A percentile compares a stretch with the other conserved stretches of the same genome.
phyloP scores from a whole-genome alignment of 257 asterid genomes.

The Leptodermis oblonga region DNA sequence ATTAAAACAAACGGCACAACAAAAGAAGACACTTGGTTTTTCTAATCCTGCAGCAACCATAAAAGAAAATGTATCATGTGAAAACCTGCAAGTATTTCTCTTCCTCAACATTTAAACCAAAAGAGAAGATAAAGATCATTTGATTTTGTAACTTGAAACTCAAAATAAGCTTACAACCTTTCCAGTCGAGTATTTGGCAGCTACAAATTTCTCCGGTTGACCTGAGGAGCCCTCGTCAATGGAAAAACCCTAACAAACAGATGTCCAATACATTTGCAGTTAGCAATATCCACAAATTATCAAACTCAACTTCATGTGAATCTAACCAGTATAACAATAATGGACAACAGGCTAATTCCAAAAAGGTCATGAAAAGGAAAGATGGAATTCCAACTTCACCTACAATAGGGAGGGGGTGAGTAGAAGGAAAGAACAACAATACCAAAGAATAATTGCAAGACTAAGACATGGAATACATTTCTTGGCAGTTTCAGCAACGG shows the following conservation, averaged over 20 bases:
- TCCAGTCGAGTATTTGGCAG: constrained; percentile 84
- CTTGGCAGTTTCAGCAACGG: neutral
- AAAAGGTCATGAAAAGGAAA: neutral
- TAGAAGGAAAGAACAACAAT: neutral
- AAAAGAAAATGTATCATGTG: constrained; percentile 27
- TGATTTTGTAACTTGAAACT: neutral
- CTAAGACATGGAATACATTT: neutral
- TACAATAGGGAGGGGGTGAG: too few species aligned
- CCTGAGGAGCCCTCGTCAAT: constrained; percentile 47
- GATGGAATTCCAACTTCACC: neutral
- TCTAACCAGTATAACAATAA: neutral
- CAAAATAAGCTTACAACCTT: constrained; percentile 42
- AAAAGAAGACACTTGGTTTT: constrained; percentile 52
- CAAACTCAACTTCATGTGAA: neutral
- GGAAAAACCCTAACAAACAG: constrained; percentile 64
- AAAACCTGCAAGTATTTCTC: constrained; percentile 13
- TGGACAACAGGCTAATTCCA: neutral
- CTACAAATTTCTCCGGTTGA: constrained; percentile 78
- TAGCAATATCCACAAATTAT: constrained; percentile 3
- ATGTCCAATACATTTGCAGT: neutral
- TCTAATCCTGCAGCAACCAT: constrained; percentile 78
- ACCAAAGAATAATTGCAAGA: neutral
- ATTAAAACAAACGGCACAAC: constrained; percentile 47
- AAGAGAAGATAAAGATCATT: neutral
- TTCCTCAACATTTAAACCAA: neutral